Base-by-base conservation (phyloP, 345 rosid genomes). In the Raphanus sativus region DNA sequence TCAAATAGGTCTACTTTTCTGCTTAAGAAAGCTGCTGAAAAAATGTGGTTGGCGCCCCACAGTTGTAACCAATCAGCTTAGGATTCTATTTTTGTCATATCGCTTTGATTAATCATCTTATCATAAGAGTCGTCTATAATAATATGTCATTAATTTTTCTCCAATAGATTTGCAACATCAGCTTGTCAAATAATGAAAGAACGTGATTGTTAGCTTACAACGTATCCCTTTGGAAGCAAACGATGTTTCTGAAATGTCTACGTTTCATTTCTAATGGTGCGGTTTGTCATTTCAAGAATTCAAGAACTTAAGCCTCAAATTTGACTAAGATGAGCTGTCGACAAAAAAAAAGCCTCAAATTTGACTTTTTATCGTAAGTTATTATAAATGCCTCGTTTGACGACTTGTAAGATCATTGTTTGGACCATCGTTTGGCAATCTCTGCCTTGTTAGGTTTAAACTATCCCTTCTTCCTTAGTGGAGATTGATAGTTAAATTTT, bases 51-150 rank as follows among this genome's bases (percentile, higher is more conserved):
- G 62, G 62, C 7, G 4, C 68, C 73, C 60, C 69, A 61, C 30
- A 68, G 21, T 33, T 6, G 21, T 61, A 76, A 69, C 29, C 62
- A 59, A 59, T 62, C 70, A 40, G 70, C 75, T 62, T 76, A 16
- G 30, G 65, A 63, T 70, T 34, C 65, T 63, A 42, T 4, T 63
- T 77, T 77, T 76, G 70, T 69, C 80, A 70, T 62, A 50, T 70
- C 56, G 26, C 58, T 69, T 25, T 62, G 32, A 62, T 63, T 29
- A 7, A 8, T 52, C 70, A 75, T 69, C 75, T 62, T 32, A 52
- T 48, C 63, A 36, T 50, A 10, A 54, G 70, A 29, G 45, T 32
- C 69, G 75, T 52, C 56, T 61, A 48, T 25, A 33, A 48, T 25
- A 33, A 52, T 52, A 16, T 45, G 50, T 48, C 26, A 24, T 24